Evolutionary conservation across 2,329 filamentous ascomycete genomes (phyloP), one percentile per base, ranked within the genome.

Genomic region (Nemania sp.): DNA sequence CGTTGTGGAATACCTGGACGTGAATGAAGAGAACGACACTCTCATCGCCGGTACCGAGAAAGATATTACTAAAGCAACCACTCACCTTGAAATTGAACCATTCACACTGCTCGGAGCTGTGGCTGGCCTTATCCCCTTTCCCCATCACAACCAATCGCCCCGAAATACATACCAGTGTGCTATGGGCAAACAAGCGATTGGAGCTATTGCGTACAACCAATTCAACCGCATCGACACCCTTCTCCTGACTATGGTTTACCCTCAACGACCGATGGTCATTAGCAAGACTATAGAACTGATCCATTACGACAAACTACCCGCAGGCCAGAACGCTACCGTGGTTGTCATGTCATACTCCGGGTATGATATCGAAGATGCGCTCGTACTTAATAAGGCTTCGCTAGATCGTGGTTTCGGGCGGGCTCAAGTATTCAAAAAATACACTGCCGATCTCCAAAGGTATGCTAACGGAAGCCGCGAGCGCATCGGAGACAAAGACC

Each of bases 171-270:
- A 99, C 73, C 94, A 98, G 82, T 97, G 94, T 79, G 95, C 95
- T 78, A 99, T 99, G 95, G 95, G 95, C 85, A 99, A 99, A 79
- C 95, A 99, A 90, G 95, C 95, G 40, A 98, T 99, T 74, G 95
- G 95, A 35, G 93, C 94, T 35, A 98, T 99, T 73, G 95, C 94
- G 15, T 96, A 97, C 73, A 99, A 99, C 73, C 95, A 99, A 75
- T 97, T 97, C 78, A 91, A 94, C 70, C 89, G 95, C 58, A 97
- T 99, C 74, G 95, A 99, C 72, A 98, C 94, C 0, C 82, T 99
- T 15, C 85, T 99, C 6, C 98, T 97, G 74, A 90, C 97, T 1
- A 91, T 99, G 80, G 95, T 99, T 3, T 99, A 99, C 72, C 95
- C 95, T 6, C 96, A 99, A 73, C 88, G 96, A 69, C 95, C 95